Percentiles rank a stretch among this genome's conserved stretches.
Evolutionary conservation across 768 basidiomycete species (phyloP).

Genomic region (Leccinum obscurum): DNA sequence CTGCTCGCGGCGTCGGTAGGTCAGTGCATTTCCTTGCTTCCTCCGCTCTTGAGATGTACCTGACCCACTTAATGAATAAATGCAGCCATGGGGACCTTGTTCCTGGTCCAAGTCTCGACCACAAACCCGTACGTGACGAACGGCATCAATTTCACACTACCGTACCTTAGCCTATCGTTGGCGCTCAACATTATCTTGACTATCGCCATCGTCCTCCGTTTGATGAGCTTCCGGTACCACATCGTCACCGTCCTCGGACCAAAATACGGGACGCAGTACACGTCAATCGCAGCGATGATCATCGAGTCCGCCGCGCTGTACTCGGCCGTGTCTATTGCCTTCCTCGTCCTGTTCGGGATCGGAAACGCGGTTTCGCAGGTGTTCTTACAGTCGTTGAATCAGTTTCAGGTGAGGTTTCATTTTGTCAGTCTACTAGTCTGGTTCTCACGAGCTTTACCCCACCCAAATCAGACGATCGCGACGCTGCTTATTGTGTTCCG

Average conservation of each 20-base stretch:
- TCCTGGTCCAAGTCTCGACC: not conserved
- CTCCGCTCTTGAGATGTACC: not conserved
- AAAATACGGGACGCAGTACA: slow-evolving; percentile 27
- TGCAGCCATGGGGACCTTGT: not conserved
- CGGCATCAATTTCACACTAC: slow-evolving; percentile 1
- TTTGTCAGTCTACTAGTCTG: not conserved
- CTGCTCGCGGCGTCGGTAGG: not conserved
- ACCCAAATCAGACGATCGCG: not conserved
- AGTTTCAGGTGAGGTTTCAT: not conserved
- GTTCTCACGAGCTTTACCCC: not conserved
- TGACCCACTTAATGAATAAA: not conserved
- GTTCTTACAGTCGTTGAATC: not conserved
- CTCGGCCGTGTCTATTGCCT: not conserved
- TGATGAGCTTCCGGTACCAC: slow-evolving; percentile 24
- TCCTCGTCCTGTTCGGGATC: not conserved
- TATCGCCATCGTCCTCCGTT: slow-evolving; percentile 17
- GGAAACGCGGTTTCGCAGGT: not conserved
- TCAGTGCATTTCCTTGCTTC: not conserved
- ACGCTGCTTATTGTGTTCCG: not conserved
- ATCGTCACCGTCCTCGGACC: slow-evolving; percentile 21
- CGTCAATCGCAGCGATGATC: slow-evolving; percentile 35
- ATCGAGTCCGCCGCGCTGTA: slow-evolving; percentile 38
- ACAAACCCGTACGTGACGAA: not conserved
- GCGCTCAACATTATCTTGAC: slow-evolving; percentile 36
- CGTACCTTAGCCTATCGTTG: slow-evolving; percentile 32